Base-by-base conservation (phyloP, 305 asterid genomes). In the Euphrasia arctica region DNA sequence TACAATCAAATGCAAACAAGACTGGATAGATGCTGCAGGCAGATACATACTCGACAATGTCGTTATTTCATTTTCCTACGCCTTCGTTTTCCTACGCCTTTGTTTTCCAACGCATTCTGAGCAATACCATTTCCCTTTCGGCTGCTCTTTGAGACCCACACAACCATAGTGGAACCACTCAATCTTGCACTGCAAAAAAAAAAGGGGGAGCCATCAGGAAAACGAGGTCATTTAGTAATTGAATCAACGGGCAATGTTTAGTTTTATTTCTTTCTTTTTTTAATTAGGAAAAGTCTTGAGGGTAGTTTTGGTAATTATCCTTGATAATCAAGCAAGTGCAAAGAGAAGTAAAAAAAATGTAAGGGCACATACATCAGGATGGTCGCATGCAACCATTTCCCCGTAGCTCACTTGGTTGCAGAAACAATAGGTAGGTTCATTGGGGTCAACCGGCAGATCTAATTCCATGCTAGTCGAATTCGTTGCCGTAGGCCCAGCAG, bases 361-460 rank as follows among this genome's bases (percentile, higher is more conserved):
- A 31, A 43, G 64, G 64, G 3, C 48, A 76, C 91, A 32, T 83
- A 91, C 98, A 58, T 88, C 82, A 67, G 96, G 95, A 77, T 93
- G 84, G 70, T 90, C 99, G 50, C 99, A 93, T 1, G 97, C 99
- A 69, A 93, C 89, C 99, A 93, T 90, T 91, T 93, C 99, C 15
- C 99, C 99, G n/a, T 79, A 93, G 85, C 99, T 93, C 62, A 93
- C 97, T 93, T 93, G 99, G 85, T 86, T 93, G 89, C 99, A 93
- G 72, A 85, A 65, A 75, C 99, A 93, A 64, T 93, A 93, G 6
- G 96, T 93, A 9, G 99, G 99, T 73, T 93, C 99, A 39, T 93
- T 93, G 32, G 99, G 99, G 72, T 93, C 99, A 13, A 93, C 96
- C 2, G 99, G 99, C 52, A 93, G 74, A 75, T 93, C 97, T 65